Evolutionary conservation across 2,329 filamentous ascomycete genomes (phyloP), one percentile per base, ranked within the genome.

Genomic region (Pseudogymnoascus sp.): DNA sequence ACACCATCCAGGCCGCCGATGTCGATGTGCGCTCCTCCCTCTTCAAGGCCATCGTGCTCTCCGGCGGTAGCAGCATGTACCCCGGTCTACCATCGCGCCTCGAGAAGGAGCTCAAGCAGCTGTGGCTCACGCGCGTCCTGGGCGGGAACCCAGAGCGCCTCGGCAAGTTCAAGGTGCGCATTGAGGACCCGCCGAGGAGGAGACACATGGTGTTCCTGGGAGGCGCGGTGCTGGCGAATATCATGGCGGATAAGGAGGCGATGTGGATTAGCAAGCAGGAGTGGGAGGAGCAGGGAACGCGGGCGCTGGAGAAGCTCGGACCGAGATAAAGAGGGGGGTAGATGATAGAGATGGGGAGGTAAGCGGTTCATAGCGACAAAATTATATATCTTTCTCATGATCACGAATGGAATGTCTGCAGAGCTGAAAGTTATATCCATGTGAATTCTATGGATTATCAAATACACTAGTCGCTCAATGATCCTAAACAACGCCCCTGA

Each of bases 131-230:
- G 63, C 88, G 89, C 68, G 92, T 97, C 47, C 80, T 99, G 70
- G 85, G 88, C 65, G 93, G 93, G 65, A 92, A 99, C 77, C 93
- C 95, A 0, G 93, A 97, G 78, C 86, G 95, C 69, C 77, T 99
- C 73, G 91, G 86, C 86, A 99, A 97, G 86, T 99, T 99, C 84
- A 99, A 97, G 85, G 93, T 99, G 69, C 86, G 95, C 76, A 97
- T 99, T 81, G 95, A 99, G 77, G 95, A 99, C 76, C 95, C 95
- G 61, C 95, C 95, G 36, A 85, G 95, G 78, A 86, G 95, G 79
- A 85, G 93, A 77, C 95, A 99, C 81, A 97, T 99, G 93, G 95
- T 99, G n/a, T 97, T 99, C 83, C 79, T 99, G 63, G 95, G 95
- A 64, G 95, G 95, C 71, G 95, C 95, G 26, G 95, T 99, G 67